Conservation (phyloP, 2,329 filamentous ascomycete genomes). For the Verticillium alfalfae region DNA sequence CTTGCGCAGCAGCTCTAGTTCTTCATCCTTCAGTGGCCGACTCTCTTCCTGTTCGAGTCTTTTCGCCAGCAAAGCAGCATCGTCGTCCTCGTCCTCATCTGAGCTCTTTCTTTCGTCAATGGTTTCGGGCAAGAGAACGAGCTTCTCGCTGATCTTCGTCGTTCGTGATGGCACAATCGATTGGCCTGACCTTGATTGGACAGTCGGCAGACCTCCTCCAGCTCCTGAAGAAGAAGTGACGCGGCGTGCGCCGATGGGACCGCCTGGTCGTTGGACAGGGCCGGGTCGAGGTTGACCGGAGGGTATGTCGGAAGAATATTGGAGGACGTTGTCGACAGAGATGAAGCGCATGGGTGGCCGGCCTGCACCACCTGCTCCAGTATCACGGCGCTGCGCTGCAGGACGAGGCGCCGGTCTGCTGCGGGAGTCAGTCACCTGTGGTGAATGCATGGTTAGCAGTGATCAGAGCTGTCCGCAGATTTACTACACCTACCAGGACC, state of each 20-base stretch:
- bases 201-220: conserved; percentile 14
- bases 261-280: conserved; percentile 44
- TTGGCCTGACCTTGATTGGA: conserved; percentile 40
- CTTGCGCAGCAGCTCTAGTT: conserved; percentile 58
- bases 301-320: conserved; percentile 90
- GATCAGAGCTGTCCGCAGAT: neutral
- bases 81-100: conserved; percentile 50
- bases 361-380: conserved; percentile 19
- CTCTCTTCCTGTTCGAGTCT: conserved; percentile 52
- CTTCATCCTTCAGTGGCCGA: conserved; percentile 60
- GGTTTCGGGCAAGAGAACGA: conserved; percentile 89
- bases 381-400: conserved; percentile 24
- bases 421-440: conserved; percentile 30
- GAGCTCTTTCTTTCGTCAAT: conserved; percentile 46
- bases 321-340: conserved; percentile 88
- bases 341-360: conserved; percentile 65
- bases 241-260: conserved; percentile 30
- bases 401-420: conserved; percentile 26
- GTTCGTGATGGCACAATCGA: conserved; percentile 74
- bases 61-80: conserved; percentile 23
- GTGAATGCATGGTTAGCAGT: conserved; percentile 11
- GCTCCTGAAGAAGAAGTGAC: conserved; percentile 12
- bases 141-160: conserved; percentile 91
- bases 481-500: conserved; percentile 42
- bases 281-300: conserved; percentile 83